These are phyloP conservation scores for Monosporascus sp. DNA, from an alignment of 2,329 filamentous ascomycete genomes.

Conservation along the genomic window DNA sequence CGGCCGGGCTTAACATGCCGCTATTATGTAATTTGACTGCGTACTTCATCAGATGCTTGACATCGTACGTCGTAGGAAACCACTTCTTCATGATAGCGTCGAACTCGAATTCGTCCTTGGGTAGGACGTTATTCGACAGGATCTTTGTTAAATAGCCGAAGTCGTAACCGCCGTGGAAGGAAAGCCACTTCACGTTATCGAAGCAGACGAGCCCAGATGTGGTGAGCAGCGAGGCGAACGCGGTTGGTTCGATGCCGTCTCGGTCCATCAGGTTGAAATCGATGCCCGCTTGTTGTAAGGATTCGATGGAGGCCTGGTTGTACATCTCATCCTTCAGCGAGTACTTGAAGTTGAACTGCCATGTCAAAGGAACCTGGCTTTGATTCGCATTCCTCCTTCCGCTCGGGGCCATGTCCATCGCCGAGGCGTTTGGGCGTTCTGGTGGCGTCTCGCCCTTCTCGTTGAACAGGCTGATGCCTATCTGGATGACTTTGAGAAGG, in stretches of 20 bases:
- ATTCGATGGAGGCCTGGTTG: slow-evolving; percentile 88
- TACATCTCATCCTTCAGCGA: slow-evolving; percentile 96
- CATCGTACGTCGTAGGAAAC: slow-evolving; percentile 90
- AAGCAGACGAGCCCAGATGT: slow-evolving; percentile 86
- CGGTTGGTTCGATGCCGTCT: slow-evolving; percentile 83
- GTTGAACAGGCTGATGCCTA: slow-evolving; percentile 90
- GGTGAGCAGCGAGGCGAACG: slow-evolving; percentile 85
- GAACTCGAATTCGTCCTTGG: slow-evolving; percentile 85
- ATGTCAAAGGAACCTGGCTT: slow-evolving; percentile 72
- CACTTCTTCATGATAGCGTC: slow-evolving; percentile 84
- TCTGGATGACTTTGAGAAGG: slow-evolving; percentile 93
- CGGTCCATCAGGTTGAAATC: slow-evolving; percentile 80
- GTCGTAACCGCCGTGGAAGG: slow-evolving; percentile 96
- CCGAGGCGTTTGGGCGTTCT: slow-evolving; percentile 50
- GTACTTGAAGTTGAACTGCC: slow-evolving; percentile 99
- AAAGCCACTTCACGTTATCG: slow-evolving; percentile 90
- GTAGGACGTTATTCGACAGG: slow-evolving; percentile 74
- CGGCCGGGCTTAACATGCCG: slow-evolving; percentile 56
- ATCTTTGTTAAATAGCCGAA: slow-evolving; percentile 97
- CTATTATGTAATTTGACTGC: slow-evolving; percentile 66
- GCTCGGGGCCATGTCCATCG: slow-evolving; percentile 31
- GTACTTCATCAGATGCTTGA: slow-evolving; percentile 95
- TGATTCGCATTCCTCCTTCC: slow-evolving; percentile 35
- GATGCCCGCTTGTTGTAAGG: slow-evolving; percentile 85
- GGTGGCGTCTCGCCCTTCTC: slow-evolving; percentile 83